Evolutionary conservation across 352 stramenopile species (phyloP).

Genomic region (Phytophthora litchii): DNA sequence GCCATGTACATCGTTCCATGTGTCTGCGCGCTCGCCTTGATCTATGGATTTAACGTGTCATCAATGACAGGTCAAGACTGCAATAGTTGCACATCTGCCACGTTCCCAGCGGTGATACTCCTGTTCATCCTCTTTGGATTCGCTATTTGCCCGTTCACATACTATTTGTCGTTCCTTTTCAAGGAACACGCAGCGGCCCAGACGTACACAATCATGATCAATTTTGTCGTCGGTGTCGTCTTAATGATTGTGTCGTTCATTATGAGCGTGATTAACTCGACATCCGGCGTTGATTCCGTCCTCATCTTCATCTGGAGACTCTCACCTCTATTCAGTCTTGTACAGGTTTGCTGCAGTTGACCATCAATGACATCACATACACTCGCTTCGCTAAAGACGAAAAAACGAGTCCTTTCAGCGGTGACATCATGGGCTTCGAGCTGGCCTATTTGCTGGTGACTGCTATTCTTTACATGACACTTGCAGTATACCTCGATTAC

Average conservation of each 20-base stretch:
- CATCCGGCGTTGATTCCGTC: constrained; percentile 44
- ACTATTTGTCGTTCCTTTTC: constrained; percentile 67
- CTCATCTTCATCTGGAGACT: constrained; percentile 73
- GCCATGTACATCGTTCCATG: constrained; percentile 87
- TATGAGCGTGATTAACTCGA: constrained; percentile 43
- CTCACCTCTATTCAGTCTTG: constrained; percentile 59
- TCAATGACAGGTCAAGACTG: constrained; percentile 56
- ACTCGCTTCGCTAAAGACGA: constrained; percentile 30
- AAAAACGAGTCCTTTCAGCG: constrained; percentile 40
- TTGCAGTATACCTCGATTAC: constrained; percentile 63
- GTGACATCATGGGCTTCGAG: constrained; percentile 57
- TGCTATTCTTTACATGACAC: constrained; percentile 36
- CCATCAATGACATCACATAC: constrained; percentile 32
- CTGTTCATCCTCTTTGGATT: constrained; percentile 63
- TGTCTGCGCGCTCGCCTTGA: constrained; percentile 33
- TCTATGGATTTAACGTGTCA: constrained; percentile 46
- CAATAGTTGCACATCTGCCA: constrained; percentile 38
- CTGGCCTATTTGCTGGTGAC: constrained; percentile 52
- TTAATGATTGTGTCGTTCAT: constrained; percentile 63
- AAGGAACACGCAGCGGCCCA: constrained; percentile 56
- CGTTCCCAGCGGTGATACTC: constrained; percentile 52
- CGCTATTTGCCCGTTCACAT: constrained; percentile 57
- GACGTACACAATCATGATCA: constrained; percentile 64
- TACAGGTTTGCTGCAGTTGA: constrained; percentile 38
- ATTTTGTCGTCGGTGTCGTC: constrained; percentile 64